These are phyloP conservation scores for Brachypodium distachyon DNA, from an alignment of 202 grass and related monocot genomes.

Conservation along the genomic window DNA sequence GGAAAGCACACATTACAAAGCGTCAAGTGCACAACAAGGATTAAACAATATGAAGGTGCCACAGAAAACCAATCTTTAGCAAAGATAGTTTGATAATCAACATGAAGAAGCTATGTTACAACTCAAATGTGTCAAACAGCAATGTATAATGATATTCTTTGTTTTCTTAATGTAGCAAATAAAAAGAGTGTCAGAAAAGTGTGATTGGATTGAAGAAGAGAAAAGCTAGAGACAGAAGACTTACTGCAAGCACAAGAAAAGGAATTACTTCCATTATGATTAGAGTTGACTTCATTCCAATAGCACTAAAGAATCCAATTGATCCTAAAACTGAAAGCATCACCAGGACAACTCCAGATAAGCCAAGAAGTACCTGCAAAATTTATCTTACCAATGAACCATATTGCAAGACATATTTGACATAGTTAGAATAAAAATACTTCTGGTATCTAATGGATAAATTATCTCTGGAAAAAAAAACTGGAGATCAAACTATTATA, in stretches of 20 bases:
- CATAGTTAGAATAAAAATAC: background rate
- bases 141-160: background rate
- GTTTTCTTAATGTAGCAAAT: background rate
- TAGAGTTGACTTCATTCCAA: constrained; percentile 91
- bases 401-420: constrained; percentile 6
- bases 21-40: background rate
- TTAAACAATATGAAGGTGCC: background rate
- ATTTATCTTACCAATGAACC: constrained; percentile 18
- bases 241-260: constrained; percentile 95
- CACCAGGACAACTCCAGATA: constrained; percentile 86
- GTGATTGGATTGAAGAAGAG: background rate
- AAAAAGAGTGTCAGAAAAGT: constrained; percentile 9
- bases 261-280: constrained; percentile 99
- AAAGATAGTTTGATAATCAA: constrained; percentile 8
- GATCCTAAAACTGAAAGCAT: constrained; percentile 95
- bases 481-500: background rate
- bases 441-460: background rate
- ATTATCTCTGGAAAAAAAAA: background rate
- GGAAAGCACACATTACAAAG: background rate
- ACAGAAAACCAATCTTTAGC: background rate
- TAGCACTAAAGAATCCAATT: constrained; percentile 84
- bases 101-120: constrained; percentile 7
- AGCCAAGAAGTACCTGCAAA: constrained; percentile 89
- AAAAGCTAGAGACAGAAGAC: constrained; percentile 34
- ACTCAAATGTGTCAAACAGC: constrained; percentile 1